Conservation (phyloP, 2,329 filamentous ascomycete species). For the Chrysoporthe puriensis region DNA sequence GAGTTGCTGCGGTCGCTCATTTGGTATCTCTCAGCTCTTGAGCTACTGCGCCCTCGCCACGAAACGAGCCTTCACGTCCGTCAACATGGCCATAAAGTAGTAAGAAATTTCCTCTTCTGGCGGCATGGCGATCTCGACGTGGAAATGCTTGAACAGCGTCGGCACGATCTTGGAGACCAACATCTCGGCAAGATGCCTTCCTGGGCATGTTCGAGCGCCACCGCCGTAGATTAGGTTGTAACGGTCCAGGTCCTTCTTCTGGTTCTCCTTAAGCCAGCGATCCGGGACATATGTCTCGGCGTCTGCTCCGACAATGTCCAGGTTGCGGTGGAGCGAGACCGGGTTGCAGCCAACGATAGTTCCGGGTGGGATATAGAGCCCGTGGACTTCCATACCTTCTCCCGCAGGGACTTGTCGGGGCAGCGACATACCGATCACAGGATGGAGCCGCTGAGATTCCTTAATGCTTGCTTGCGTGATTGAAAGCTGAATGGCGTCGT, state of each 20-base stretch:
- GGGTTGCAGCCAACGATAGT: conserved; percentile 57
- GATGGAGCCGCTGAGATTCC: conserved; percentile 54
- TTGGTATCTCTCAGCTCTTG: neutral
- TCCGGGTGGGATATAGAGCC: conserved; percentile 45
- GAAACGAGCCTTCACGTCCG: conserved; percentile 50
- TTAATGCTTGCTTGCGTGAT: conserved; percentile 52
- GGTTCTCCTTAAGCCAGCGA: conserved; percentile 49
- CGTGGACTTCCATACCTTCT: conserved; percentile 43
- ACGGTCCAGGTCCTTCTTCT: conserved; percentile 48
- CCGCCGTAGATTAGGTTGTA: conserved; percentile 57
- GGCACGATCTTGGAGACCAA: conserved; percentile 50
- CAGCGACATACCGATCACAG: conserved; percentile 56
- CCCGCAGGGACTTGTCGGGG: conserved; percentile 47
- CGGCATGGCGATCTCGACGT: conserved; percentile 46
- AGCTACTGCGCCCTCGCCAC: conserved; percentile 23
- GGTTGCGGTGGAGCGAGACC: conserved; percentile 53
- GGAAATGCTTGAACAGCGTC: conserved; percentile 48
- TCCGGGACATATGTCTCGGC: conserved; percentile 49
- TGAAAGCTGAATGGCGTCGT: conserved; percentile 33
- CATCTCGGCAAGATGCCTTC: conserved; percentile 54
- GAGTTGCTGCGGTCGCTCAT: neutral
- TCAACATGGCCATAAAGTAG: conserved; percentile 58
- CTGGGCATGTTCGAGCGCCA: conserved; percentile 54
- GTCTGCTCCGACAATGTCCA: conserved; percentile 52
- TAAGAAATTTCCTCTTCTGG: conserved; percentile 44